Evolutionary conservation across 2,329 filamentous ascomycete genomes (phyloP), one percentile per base, ranked within the genome.

Genomic region (Fusarium humuli): DNA sequence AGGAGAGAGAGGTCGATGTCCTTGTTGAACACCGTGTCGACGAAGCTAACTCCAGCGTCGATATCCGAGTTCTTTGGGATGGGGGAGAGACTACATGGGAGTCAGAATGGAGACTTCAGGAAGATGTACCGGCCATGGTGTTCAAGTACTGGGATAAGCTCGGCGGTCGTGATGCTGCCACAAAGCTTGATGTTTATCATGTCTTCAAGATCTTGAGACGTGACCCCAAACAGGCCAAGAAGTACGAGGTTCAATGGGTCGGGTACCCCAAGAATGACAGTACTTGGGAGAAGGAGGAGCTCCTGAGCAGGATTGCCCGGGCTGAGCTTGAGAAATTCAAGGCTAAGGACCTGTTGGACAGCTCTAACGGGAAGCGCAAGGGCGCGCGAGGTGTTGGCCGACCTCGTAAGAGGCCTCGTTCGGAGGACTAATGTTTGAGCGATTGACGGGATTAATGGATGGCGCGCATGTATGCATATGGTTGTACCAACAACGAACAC

Each of bases 231-330:
- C 22, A 72, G 63, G 44, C 57, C 27, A 73, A 72, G 57, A 73
- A 70, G 65, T 75, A 74, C 34, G 56, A 75, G 53, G 72, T 76
- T 2, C 74, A 76, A 53, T 76, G 74, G 74, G 73, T 75, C 27
- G 74, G 74, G 2, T 76, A 76, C 56, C 34, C 34, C 34, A 10
- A n/a, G 34, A 37, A 37, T 18, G 34, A 37, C 10, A 37, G 34
- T n/a, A 37, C 34, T 6, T 37, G 34, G 62, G 74, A 76, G 67
- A 62, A 71, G 37, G 72, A 75, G 18, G 45, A 56, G 11, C 73
- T 74, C 59, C 56, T 76, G 12, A 61, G 61, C 30, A 50, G 61
- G 46, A 74, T 76, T 40, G 73, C 74, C 2, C 74, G 73, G 1
- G 69, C 58, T 4, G 73, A 74, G 55, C 63, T 76, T 44, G 71